Conservation (phyloP, 2,329 filamentous ascomycete species). For the Penicillium sp. region DNA sequence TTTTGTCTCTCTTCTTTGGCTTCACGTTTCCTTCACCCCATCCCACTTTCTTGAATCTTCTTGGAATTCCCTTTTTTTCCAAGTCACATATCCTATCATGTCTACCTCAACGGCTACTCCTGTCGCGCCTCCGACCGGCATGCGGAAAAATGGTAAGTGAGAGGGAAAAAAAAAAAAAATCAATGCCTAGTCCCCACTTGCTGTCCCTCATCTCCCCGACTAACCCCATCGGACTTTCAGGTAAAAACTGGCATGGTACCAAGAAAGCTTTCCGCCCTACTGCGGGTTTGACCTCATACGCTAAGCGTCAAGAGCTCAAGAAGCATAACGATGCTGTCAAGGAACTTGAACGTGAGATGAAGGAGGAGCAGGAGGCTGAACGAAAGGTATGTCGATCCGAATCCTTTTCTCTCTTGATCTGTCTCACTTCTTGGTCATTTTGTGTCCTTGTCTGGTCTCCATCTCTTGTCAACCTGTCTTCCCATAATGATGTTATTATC, state of each 20-base stretch:
- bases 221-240: constrained; percentile 42
- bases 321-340: constrained; percentile 67
- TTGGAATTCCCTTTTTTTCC: not conserved
- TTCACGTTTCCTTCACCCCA: constrained; percentile 1
- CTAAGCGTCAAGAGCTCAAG: constrained; percentile 63
- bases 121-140: constrained; percentile 42
- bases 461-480: not conserved
- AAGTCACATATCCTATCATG: constrained; percentile 33
- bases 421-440: not conserved
- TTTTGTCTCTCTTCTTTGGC: not conserved
- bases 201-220: constrained; percentile 9
- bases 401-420: not conserved
- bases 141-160: constrained; percentile 71
- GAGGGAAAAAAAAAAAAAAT: not conserved
- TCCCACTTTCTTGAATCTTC: not conserved
- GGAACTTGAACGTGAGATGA: constrained; percentile 89
- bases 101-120: constrained; percentile 29
- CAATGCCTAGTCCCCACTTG: constrained; percentile 9
- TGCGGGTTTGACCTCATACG: constrained; percentile 68
- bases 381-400: constrained; percentile 54
- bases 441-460: not conserved
- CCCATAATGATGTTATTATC: not conserved
- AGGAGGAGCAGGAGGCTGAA: constrained; percentile 86
- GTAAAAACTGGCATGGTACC: constrained; percentile 84
- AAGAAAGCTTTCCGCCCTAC: constrained; percentile 79